Conservation (phyloP, 2,329 filamentous ascomycete species). For the Epichloe sp. region DNA sequence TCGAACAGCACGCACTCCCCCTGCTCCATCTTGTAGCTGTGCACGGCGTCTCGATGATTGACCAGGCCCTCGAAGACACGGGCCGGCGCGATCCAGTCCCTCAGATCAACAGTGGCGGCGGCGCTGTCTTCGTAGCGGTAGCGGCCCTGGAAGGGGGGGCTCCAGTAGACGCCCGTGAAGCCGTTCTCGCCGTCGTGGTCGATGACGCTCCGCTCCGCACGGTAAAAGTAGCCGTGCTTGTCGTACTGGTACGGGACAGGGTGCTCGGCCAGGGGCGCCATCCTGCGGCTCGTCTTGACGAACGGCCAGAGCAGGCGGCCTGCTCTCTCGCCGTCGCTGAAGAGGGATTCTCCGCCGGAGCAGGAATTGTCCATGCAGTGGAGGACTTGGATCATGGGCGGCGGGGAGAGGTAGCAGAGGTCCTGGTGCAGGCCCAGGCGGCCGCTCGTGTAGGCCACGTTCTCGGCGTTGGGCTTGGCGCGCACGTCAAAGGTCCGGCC, state of each 20-base stretch:
- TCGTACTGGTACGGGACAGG: conserved; percentile 54
- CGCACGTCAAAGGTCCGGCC: conserved; percentile 83
- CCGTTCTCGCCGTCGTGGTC: conserved; percentile 11
- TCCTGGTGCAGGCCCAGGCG: conserved; percentile 88
- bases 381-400: conserved; percentile 73
- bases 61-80: conserved; percentile 44
- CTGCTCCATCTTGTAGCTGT: conserved; percentile 58
- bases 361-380: conserved; percentile 78
- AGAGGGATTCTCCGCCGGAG: conserved; percentile 72
- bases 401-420: conserved; percentile 68
- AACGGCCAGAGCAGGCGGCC: conserved; percentile 24
- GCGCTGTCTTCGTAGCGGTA: conserved; percentile 26
- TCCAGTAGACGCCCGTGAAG: conserved; percentile 40
- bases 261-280: conserved; percentile 9
- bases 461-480: conserved; percentile 70
- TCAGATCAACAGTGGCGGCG: conserved; percentile 8
- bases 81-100: conserved; percentile 35
- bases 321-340: conserved; percentile 61
- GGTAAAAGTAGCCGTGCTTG: conserved; percentile 52
- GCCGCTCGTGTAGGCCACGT: conserved; percentile 78
- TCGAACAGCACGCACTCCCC: conserved; percentile 96
- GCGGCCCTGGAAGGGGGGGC: conserved; percentile 68
- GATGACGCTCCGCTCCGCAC: conserved; percentile 42
- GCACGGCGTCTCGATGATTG: conserved; percentile 44
- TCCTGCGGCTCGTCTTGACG: not conserved